Base-by-base conservation (phyloP, 441 rosid genomes). In the Dalechampia spathulata region DNA sequence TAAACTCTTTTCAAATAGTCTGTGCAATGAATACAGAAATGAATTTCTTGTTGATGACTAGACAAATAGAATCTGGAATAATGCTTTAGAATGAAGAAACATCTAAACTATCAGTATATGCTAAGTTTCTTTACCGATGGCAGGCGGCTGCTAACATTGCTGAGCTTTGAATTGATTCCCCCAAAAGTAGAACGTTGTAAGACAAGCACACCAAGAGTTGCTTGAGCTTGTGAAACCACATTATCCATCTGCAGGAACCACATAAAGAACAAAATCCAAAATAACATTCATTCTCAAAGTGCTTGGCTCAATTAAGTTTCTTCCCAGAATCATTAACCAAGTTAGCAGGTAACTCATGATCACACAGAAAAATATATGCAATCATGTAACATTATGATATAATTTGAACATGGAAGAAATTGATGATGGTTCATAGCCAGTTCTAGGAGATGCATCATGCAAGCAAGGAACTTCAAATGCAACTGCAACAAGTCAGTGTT, bases 141-240 rank as follows among this genome's bases (percentile, higher is more conserved):
- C 36, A 92, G 87, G 64, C 86, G 96, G 78, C 95, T 83, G 83
- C 87, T 67, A 46, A 93, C 83, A 71, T 85, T 89, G 74, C 86
- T 68, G 62, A 93, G 83, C 87, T 93, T 93, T 72, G 86, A 93
- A 75, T 89, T 87, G 72, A 93, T 79, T 64, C 92, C 96, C 56
- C 97, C 97, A 58, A 89, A 93, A 55, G 95, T 81, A 49, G 96
- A 86, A 44, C 92, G 88, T 67, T 93, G 99, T 74, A 87, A 60
- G 39, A 82, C 82, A 58, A 93, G 92, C 11, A 86, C 57, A 48
- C 99, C 92, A 6, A 92, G 84, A 38, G 99, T 89, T 27, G 95
- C 83, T 71, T 93, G 97, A 43, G 96, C 97, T 64, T 93, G 99
- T 60, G 97, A 92, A 65, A 89, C 87, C 63, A 86, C 96, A 71